These are phyloP conservation scores for Globisporangium rhizosaccharum DNA, from an alignment of 352 stramenopile species.

Conservation along the genomic window DNA sequence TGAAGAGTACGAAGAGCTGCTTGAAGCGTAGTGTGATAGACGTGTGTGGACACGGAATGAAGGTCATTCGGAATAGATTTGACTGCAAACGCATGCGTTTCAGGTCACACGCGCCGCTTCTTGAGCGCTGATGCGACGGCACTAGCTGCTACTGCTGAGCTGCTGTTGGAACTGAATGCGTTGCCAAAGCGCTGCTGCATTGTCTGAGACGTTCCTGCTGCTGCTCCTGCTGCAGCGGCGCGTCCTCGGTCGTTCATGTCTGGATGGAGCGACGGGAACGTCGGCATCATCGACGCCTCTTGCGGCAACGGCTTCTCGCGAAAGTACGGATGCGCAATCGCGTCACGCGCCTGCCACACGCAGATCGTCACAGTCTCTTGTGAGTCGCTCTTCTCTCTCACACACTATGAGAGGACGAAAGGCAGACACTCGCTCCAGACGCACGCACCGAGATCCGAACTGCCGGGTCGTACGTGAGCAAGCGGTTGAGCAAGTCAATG, in stretches of 20 bases:
- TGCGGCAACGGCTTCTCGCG: conserved; percentile 58
- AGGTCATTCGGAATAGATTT: neutral
- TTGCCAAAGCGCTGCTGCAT: conserved; percentile 11
- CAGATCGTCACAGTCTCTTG: neutral
- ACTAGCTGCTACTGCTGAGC: neutral
- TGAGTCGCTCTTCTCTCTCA: too few relatives aligned
- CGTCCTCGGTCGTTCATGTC: conserved; percentile 24
- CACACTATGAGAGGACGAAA: neutral
- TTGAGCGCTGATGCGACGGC: conserved; percentile 5
- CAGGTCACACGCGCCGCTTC: conserved; percentile 10
- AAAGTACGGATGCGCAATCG: conserved; percentile 56
- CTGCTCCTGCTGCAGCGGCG: neutral
- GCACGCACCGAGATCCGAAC: conserved; percentile 40
- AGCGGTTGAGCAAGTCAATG: conserved; percentile 36
- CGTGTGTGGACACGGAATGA: neutral
- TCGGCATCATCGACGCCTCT: conserved; percentile 55
- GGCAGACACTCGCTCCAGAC: too few relatives aligned
- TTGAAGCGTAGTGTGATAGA: conserved; percentile 21
- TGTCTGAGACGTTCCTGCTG: neutral
- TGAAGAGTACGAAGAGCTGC: conserved; percentile 66
- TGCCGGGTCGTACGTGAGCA: conserved; percentile 50
- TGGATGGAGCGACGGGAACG: conserved; percentile 48
- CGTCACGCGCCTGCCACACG: conserved; percentile 28
- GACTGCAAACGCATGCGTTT: too few relatives aligned
- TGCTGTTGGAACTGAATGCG: conserved; percentile 3